Evolutionary conservation across 257 asterid species (phyloP), one percentile per base, ranked within the genome.

Genomic region (Gynochthodes officinalis): DNA sequence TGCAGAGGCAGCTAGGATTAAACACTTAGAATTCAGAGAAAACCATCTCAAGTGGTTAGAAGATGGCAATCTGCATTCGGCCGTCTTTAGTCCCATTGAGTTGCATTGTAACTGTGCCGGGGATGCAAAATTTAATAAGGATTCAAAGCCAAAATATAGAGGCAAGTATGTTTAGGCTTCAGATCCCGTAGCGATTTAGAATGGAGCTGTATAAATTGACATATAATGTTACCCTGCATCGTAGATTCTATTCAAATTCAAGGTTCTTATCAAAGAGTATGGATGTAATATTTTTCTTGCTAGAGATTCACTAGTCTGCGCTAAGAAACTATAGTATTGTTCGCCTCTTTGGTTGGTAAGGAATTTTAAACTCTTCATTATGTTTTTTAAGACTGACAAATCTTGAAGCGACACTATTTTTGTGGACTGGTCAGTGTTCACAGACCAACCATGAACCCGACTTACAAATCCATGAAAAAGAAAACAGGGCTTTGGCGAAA

Each of bases 51-150:
- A 95, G 87, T 95, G 97, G 98, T 67, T 95, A 60, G 97, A 95
- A 79, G 99, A 95, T 30, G 99, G 99, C 5, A 92, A 86, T 75
- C 80, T 95, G 60, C 99, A 87, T 85, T 95, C 99, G n/a, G 97
- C 94, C 1, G 91, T 95, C 75, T 89, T 95, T 70, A 85, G 93
- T 74, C 97, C 96, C 44, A 75, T 81, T 6, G 92, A 92, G 50
- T 46, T 33, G 7, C 82, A 77, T 57, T 39, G 59, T 48, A 84
- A 84, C 43, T 88, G 86, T 27, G 15, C 72, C 1, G 86, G 80
- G 32, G 96, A 91, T 32, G 27, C 74, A 0, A 89, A 86, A 72
- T 59, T 67, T 65, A 75, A 87, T 79, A 83, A 76, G 60, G 87
- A 83, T 12, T 70, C 85, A 21, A 94, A 91, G 84, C 96, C 91